Percentiles rank a stretch among this genome's conserved stretches.
Conservation (phyloP, 176 grass and related monocot species). For the Oropetium thomaeum region DNA sequence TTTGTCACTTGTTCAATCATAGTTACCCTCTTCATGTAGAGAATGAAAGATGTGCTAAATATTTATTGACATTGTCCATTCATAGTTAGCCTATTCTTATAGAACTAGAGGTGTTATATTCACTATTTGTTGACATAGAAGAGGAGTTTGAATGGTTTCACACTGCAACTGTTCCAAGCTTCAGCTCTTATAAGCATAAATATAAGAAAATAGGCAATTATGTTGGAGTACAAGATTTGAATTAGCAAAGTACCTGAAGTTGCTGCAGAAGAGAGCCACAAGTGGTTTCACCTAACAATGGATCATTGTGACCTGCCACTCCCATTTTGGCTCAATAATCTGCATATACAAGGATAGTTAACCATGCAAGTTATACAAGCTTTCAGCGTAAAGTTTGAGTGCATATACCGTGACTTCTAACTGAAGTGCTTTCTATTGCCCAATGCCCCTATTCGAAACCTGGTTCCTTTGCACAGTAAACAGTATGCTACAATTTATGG, state of each 20-base stretch:
- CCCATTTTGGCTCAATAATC: constrained; percentile 66
- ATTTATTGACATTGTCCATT: background rate
- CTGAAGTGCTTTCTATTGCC: background rate
- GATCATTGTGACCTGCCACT: constrained; percentile 54
- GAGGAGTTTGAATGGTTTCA: constrained; percentile 16
- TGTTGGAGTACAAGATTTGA: background rate
- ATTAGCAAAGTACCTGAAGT: constrained; percentile 57
- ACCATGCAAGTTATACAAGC: background rate
- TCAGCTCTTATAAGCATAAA: background rate
- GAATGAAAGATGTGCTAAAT: background rate
- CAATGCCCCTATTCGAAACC: background rate
- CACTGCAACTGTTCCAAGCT: background rate
- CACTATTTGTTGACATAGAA: constrained; percentile 1
- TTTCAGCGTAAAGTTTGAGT: background rate
- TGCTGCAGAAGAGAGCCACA: constrained; percentile 87
- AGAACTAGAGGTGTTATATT: background rate
- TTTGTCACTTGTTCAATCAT: constrained; percentile 14
- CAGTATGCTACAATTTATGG: background rate
- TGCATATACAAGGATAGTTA: constrained; percentile 27
- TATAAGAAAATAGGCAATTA: background rate
- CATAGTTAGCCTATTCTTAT: background rate
- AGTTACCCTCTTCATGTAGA: background rate
- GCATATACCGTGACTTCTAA: background rate
- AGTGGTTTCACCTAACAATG: constrained; percentile 69
- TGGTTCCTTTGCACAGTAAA: background rate